These are phyloP conservation scores for Neurospora sp. DNA, from an alignment of 495 filamentous ascomycete species.

Conservation along the genomic window DNA sequence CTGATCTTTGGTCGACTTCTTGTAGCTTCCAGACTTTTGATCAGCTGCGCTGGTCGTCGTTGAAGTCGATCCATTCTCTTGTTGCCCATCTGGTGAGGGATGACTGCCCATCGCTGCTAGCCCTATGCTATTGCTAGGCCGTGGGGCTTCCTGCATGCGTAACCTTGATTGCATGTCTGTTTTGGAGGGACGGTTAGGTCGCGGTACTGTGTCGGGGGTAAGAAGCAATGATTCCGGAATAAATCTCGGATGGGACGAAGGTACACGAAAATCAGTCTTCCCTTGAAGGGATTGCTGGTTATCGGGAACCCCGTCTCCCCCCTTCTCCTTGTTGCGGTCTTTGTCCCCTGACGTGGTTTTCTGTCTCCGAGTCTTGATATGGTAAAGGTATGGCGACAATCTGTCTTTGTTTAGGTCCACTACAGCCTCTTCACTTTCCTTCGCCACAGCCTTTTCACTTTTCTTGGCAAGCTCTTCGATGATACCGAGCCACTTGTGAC, in stretches of 20 bases:
- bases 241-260: no score
- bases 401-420: conserved; percentile 8
- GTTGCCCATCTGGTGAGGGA: background rate
- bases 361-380: conserved; percentile 5
- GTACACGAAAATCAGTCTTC: no score
- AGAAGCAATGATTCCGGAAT: no score
- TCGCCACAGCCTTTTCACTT: conserved; percentile 12
- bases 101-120: background rate
- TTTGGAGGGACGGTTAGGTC: no score
- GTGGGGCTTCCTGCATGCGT: no score
- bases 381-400: conserved; percentile 17
- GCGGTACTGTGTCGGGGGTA: no score
- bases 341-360: background rate
- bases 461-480: conserved; percentile 10
- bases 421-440: conserved; percentile 3
- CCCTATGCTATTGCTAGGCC: background rate
- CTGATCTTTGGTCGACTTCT: conserved; percentile 2
- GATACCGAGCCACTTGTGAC: background rate
- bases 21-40: background rate
- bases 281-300: background rate
- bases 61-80: background rate
- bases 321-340: background rate
- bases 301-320: background rate
- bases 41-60: background rate
- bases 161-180: no score